These are phyloP conservation scores for Phytophthora sansomeana DNA, from an alignment of 352 stramenopile species.

Conservation along the genomic window DNA sequence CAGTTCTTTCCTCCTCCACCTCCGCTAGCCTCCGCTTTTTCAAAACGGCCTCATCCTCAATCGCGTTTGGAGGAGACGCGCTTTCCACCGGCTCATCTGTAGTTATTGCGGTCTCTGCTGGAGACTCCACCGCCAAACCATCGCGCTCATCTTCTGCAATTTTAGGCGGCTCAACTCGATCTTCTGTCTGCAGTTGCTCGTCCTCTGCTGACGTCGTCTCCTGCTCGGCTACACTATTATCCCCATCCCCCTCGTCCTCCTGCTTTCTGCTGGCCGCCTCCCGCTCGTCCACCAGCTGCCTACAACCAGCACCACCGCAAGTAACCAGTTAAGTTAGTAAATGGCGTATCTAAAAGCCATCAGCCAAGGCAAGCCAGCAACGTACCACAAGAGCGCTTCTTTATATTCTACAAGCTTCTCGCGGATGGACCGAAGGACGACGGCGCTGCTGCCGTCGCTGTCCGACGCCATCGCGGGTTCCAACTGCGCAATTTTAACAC, in stretches of 20 bases:
- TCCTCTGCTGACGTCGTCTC: neutral
- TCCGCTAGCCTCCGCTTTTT: constrained; percentile 45
- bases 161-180: constrained; percentile 1
- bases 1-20: constrained; percentile 2
- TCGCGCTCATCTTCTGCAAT: neutral
- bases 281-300: constrained; percentile 70
- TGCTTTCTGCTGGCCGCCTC: constrained; percentile 35
- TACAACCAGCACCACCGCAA: constrained; percentile 27
- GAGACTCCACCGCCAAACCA: constrained; percentile 4
- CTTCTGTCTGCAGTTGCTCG: constrained; percentile 14
- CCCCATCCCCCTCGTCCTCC: constrained; percentile 14
- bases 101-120: constrained; percentile 4
- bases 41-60: constrained; percentile 18
- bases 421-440: constrained; percentile 60
- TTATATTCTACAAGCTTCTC: constrained; percentile 82
- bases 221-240: constrained; percentile 39
- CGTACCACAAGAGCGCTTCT: constrained; percentile 69
- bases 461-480: constrained; percentile 60
- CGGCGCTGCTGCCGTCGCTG: constrained; percentile 47
- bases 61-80: neutral
- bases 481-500: constrained; percentile 43
- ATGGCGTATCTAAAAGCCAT: neutral
- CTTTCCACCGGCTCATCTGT: constrained; percentile 21
- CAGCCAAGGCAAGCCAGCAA: constrained; percentile 6
- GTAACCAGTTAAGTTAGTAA: constrained; percentile 10